Conservation (phyloP, 2,329 filamentous ascomycete species). For the Cephalotrichum gorgonifer region DNA sequence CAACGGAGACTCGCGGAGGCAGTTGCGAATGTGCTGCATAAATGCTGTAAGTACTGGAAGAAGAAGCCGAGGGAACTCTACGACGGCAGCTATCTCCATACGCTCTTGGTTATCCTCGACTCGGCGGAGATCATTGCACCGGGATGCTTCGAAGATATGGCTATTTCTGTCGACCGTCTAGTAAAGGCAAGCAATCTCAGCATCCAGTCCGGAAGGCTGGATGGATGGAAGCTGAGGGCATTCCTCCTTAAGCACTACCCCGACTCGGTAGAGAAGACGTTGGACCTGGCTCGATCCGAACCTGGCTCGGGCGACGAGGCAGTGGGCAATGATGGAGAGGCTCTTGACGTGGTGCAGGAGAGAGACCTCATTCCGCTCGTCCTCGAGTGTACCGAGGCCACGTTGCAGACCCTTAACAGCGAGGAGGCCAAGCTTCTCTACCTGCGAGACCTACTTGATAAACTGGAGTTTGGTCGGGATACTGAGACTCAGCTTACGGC, state of each 20-base stretch:
- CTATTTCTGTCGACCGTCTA: constrained; percentile 18
- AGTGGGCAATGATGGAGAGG: background rate
- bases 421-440: constrained; percentile 23
- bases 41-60: constrained; percentile 6
- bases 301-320: background rate
- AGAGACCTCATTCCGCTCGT: constrained; percentile 1
- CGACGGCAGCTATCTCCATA: constrained; percentile 5
- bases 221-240: constrained; percentile 34
- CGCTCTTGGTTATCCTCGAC: constrained; percentile 9
- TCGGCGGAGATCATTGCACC: constrained; percentile 5
- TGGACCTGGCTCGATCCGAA: background rate
- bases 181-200: constrained; percentile 22
- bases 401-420: background rate
- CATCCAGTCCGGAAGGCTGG: constrained; percentile 22
- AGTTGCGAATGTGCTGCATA: constrained; percentile 6
- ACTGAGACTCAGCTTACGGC: constrained; percentile 31
- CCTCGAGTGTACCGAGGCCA: constrained; percentile 1
- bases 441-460: constrained; percentile 24
- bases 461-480: constrained; percentile 17
- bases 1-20: constrained; percentile 7
- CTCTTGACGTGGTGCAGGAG: background rate
- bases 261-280: constrained; percentile 1
- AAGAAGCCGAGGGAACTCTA: constrained; percentile 2
- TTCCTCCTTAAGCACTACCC: constrained; percentile 23
- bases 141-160: constrained; percentile 4